Conservation (phyloP, 2,329 filamentous ascomycete genomes). For the Lithohypha guttulata region DNA sequence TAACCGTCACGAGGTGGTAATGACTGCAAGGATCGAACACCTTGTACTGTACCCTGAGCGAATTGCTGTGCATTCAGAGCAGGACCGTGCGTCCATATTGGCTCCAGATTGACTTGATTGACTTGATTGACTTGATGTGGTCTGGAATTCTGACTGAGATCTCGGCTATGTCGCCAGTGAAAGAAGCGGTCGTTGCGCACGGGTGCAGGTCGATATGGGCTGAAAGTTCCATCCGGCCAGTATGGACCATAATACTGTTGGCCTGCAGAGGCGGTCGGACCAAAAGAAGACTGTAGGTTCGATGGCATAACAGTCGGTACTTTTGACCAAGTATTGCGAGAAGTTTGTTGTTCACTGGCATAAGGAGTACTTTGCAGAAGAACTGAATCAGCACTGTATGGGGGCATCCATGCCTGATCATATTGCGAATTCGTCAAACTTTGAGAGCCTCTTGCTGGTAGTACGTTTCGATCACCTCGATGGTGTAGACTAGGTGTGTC, state of each 20-base stretch:
- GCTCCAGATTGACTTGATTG: background rate
- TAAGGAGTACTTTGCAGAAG: conserved; percentile 46
- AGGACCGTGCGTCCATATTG: background rate
- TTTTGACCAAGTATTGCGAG: conserved; percentile 38
- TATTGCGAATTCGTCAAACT: background rate
- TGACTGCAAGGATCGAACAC: background rate
- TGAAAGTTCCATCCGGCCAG: conserved; percentile 53
- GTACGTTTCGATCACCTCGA: background rate
- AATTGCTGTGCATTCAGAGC: background rate
- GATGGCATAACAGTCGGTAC: conserved; percentile 51
- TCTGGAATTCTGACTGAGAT: background rate
- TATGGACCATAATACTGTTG: conserved; percentile 50
- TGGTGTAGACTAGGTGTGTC: background rate
- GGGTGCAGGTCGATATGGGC: conserved; percentile 49
- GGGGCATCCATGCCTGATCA: conserved; percentile 21
- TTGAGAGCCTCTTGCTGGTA: no score
- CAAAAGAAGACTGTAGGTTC: conserved; percentile 45
- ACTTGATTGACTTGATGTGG: background rate
- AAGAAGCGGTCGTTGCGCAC: conserved; percentile 42
- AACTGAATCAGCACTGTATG: conserved; percentile 47
- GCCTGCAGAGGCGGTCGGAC: conserved; percentile 48
- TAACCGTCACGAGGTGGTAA: background rate
- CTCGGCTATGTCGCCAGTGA: conserved; percentile 9
- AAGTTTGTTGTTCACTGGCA: conserved; percentile 30
- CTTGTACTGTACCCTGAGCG: background rate